Evolutionary conservation across 352 stramenopile genomes (phyloP), one percentile per base, ranked within the genome.

Genomic region (Elongisporangium prolatum): DNA sequence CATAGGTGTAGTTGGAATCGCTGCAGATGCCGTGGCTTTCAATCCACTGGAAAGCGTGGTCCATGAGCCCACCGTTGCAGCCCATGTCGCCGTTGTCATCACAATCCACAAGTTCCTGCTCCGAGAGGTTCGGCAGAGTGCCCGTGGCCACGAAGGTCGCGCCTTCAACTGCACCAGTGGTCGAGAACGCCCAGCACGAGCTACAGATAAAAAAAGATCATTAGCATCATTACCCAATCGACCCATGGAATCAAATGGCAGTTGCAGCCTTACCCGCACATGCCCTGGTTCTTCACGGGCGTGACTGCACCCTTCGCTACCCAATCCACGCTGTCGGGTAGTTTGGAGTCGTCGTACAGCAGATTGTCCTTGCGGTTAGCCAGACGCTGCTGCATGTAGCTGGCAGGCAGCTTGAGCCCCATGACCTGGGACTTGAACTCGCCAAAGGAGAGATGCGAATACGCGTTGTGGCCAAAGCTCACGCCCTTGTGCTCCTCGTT

Each of bases 21-120:
- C 77, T 87, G 71, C 94, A 99, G n/a, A 99, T 73, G 21, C 80
- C 82, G 54, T 96, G 78, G 48, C 84, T 72, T 63, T 98, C 87
- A 59, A 99, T 97, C 77, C 95, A 99, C 17, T 88, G 74, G 67
- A 99, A 99, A 10, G 96, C 96, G 67, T 98, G 96, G 75, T 98
- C 95, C 96, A 99, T 99, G 14, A 98, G 72, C 24, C 97, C 97
- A 22, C 97, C 97, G 61, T 95, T 96, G 82, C 97, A 99, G 57
- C 96, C 97, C 71, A 97, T 87, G 80, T 99, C 93, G 54, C 89
- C 85, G 64, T 92, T 91, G 62, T 94, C 56, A 68, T 99, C 96
- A 65, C 97, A 99, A 78, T 98, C 95, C 48, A 99, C 87, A 20
- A 99, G 89, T 62, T 99, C 86, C 75, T 99, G 97, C 74, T 99